A percentile compares a stretch with the other conserved stretches of the same genome.
Conservation (phyloP, 1,284 basidiomycete genomes). For the Phylloboletellus chloephorus region DNA sequence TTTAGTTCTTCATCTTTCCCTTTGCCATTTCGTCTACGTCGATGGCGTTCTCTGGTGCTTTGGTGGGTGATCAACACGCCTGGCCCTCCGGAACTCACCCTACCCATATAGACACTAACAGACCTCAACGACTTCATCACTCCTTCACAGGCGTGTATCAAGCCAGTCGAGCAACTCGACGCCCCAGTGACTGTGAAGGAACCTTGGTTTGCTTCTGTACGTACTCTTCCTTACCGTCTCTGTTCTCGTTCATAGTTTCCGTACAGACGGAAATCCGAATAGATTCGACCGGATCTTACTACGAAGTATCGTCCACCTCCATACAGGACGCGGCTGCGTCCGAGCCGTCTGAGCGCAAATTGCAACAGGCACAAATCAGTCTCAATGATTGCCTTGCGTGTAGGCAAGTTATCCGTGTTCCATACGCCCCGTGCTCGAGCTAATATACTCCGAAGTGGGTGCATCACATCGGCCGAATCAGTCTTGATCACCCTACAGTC, state of each 20-base stretch:
- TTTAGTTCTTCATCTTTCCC: background rate
- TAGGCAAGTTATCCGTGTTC: slow-evolving; percentile 48
- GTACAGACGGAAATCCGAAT: slow-evolving; percentile 83
- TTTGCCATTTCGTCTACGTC: slow-evolving; percentile 3
- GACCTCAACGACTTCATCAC: slow-evolving; percentile 98
- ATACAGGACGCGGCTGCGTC: slow-evolving; percentile 21
- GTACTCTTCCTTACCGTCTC: slow-evolving; percentile 17
- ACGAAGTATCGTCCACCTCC: slow-evolving; percentile 52
- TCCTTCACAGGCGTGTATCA: slow-evolving; percentile 96
- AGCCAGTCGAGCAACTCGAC: slow-evolving; percentile 78
- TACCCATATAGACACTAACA: slow-evolving; percentile 63
- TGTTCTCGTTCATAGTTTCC: slow-evolving; percentile 2
- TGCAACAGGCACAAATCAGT: slow-evolving; percentile 92
- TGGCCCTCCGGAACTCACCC: slow-evolving; percentile 1
- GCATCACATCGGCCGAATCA: slow-evolving; percentile 97
- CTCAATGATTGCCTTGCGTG: slow-evolving; percentile 93
- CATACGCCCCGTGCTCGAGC: background rate
- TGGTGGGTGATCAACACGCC: slow-evolving; percentile 48
- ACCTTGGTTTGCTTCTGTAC: slow-evolving; percentile 56
- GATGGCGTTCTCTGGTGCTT: slow-evolving; percentile 89
- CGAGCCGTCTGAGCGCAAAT: slow-evolving; percentile 43
- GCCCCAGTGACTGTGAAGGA: slow-evolving; percentile 39
- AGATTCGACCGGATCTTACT: slow-evolving; percentile 75
- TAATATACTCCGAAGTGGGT: slow-evolving; percentile 58
- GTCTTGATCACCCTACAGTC: slow-evolving; percentile 97